phyloP scores from a whole-genome alignment of 2,329 filamentous ascomycete genomes.

The Exophiala viscosa region DNA sequence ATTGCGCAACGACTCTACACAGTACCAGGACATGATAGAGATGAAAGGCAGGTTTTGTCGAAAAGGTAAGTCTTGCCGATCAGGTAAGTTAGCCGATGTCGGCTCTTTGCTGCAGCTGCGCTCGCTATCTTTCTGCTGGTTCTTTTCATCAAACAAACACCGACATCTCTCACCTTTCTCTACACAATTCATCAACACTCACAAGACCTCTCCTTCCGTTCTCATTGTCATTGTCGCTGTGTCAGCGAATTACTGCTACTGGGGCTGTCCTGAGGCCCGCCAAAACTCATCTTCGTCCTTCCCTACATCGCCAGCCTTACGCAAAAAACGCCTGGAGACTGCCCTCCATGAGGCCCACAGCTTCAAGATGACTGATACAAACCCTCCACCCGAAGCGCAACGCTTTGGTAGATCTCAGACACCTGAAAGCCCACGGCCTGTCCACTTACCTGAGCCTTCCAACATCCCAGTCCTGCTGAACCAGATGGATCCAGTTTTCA shows the following conservation, averaged over 20 bases:
- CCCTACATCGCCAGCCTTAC: constrained; percentile 17
- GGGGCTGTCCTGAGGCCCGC: constrained; percentile 9
- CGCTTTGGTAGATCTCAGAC: constrained; percentile 64
- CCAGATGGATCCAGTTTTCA: constrained; percentile 69
- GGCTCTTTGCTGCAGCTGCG: neutral
- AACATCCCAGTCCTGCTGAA: constrained; percentile 67
- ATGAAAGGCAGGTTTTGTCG: neutral
- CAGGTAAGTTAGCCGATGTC: neutral
- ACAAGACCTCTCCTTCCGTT: neutral
- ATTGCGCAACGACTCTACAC: neutral
- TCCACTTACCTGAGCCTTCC: constrained; percentile 64
- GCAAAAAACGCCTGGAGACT: constrained; percentile 5
- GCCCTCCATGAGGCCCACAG: constrained; percentile 22
- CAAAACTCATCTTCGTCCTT: constrained; percentile 8
- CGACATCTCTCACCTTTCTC: neutral
- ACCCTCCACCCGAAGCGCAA: constrained; percentile 27
- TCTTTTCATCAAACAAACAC: constrained; percentile 1
- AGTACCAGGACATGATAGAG: neutral
- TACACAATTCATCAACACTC: constrained; percentile 7
- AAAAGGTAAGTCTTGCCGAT: neutral
- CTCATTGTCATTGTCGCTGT: constrained; percentile 4
- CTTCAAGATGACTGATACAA: constrained; percentile 27
- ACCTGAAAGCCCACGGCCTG: constrained; percentile 67
- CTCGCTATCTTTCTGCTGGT: neutral
- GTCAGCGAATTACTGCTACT: constrained; percentile 5